A percentile compares a stretch with the other conserved stretches of the same genome.
phyloP scores from a whole-genome alignment of 1,284 basidiomycete species.

The Leccinum subrobustum region DNA sequence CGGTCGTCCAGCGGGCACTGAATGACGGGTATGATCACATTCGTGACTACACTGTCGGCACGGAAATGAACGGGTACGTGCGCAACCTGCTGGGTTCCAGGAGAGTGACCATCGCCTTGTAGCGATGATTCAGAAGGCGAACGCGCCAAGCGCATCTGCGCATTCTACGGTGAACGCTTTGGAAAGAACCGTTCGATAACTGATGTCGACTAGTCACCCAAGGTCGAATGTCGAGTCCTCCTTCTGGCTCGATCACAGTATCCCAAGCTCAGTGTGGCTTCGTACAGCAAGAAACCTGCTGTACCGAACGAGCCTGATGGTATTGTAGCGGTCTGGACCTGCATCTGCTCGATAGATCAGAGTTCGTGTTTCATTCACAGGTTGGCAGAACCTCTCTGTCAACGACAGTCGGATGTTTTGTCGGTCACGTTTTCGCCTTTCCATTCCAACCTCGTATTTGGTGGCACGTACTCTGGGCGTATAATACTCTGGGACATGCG shows the following conservation, averaged over 20 bases:
- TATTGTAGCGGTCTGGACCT: constrained; percentile 95
- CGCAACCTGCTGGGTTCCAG: background rate
- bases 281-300: constrained; percentile 95
- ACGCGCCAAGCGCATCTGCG: constrained; percentile 83
- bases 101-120: constrained; percentile 4
- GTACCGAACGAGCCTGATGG: constrained; percentile 94
- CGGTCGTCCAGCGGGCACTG: constrained; percentile 93
- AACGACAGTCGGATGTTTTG: constrained; percentile 88
- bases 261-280: constrained; percentile 87
- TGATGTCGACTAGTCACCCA: constrained; percentile 95
- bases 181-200: constrained; percentile 93
- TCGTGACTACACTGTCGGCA: constrained; percentile 88
- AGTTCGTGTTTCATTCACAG: constrained; percentile 97
- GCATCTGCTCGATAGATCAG: constrained; percentile 91
- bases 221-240: constrained; percentile 48
- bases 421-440: constrained; percentile 97
- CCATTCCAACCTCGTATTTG: constrained; percentile 95
- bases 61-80: constrained; percentile 71
- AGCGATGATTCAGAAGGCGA: constrained; percentile 90
- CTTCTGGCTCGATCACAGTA: constrained; percentile 54
- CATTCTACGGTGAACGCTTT: constrained; percentile 87
- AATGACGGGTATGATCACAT: constrained; percentile 97
- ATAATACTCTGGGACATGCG: constrained; percentile 99
- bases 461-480: constrained; percentile 97
- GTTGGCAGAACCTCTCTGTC: constrained; percentile 42